Base-by-base conservation (phyloP, 1,139 yeast species). In the Candida tetrigidarum region DNA sequence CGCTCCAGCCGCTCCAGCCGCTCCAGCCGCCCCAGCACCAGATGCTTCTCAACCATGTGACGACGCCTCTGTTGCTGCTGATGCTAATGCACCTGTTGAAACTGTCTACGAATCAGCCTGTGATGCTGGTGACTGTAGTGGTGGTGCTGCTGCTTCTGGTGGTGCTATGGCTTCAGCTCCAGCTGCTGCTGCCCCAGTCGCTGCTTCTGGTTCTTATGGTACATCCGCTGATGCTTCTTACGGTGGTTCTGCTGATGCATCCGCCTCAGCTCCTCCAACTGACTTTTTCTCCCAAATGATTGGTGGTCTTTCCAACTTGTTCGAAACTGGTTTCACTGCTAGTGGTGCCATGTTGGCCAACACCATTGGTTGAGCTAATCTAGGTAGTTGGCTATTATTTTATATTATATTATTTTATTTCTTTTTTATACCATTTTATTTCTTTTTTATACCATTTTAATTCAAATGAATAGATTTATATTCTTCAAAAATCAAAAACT, bases 271-370 rank as follows among this genome's bases (percentile, higher is more conserved):
- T 7, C 20, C 23, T 25, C 39, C 39, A 15, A 36, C 39, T 36
- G 39, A 36, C 12, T 25, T 36, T 30, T 4, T 36, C 2, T 36
- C 39, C 10, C 39, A 36, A 26, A 9, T 36, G 43, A 40, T 37
- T 23, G 26, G 43, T 33, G 26, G 43, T 29, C 19, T 25, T 4
- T 36, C 39, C 18, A 38, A 19, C 16, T 1, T 40, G 2, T 19
- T 26, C 1, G 42, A 30, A 39, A 19, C 33, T 12, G n/a, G 14
- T 12, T 32, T 32, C 3, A 23, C 25, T 39, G 42, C 19, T 30
- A 8, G 19, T n/a, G 42, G 42, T 23, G 19, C 33, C 18, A 10
- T 33, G 32, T 15, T 33, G 11, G 33, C 23, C 30, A 40, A 40
- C 22, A 14, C 33, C 16, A 23, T 38, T 29, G 41, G 41, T 38